These are phyloP conservation scores for Aspergillus ochraceus DNA, from an alignment of 2,329 filamentous ascomycete genomes.

Conservation along the genomic window DNA sequence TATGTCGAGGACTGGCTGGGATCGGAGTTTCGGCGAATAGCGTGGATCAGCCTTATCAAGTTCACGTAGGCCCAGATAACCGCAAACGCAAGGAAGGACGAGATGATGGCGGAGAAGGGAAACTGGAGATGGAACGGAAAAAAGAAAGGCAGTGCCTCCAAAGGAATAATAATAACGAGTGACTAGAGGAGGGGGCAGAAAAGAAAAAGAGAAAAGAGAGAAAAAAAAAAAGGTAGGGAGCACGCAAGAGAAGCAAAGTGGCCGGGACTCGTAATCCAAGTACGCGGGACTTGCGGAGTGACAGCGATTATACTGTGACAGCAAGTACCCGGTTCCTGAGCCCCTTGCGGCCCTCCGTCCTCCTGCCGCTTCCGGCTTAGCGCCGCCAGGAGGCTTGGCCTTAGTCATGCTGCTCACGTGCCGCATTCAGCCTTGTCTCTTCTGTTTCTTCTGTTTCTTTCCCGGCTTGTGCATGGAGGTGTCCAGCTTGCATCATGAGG, in stretches of 20 bases:
- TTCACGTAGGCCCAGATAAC: constrained; percentile 2
- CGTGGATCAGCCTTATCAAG: constrained; percentile 4
- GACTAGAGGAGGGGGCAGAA: neutral
- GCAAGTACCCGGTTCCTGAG: neutral
- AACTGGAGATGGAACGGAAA: neutral
- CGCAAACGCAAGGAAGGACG: neutral
- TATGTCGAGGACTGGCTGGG: neutral
- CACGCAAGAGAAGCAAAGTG: neutral
- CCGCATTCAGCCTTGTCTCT: neutral
- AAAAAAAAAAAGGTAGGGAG: neutral
- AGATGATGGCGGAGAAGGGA: neutral
- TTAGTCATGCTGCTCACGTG: neutral
- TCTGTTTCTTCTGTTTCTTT: too few species aligned
- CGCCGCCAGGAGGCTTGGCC: neutral
- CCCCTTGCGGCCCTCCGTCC: neutral
- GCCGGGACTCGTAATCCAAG: neutral
- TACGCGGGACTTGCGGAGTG: neutral
- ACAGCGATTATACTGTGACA: neutral
- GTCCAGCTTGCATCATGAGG: neutral
- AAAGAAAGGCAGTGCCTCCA: neutral
- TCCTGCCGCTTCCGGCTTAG: neutral
- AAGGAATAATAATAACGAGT: neutral
- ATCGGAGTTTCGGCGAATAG: constrained; percentile 5
- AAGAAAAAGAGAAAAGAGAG: neutral
- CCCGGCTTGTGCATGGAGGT: too few species aligned